These are phyloP conservation scores for Ilex aquifolium DNA, from an alignment of 257 asterid species.

Conservation along the genomic window DNA sequence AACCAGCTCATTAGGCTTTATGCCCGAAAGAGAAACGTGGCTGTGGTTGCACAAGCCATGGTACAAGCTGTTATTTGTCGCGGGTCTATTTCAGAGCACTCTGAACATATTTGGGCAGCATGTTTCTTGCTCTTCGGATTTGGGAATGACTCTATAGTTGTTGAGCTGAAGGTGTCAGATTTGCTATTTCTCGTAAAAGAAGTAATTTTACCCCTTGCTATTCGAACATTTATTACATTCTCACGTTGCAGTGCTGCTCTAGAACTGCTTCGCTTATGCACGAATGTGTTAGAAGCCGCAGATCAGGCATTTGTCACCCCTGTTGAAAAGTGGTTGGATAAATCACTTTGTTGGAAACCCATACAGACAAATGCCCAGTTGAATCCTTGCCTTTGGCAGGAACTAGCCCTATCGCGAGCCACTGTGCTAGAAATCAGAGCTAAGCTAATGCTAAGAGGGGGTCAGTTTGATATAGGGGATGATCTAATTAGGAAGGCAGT, in stretches of 20 bases:
- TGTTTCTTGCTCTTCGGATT: slow-evolving; percentile 66
- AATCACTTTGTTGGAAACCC: slow-evolving; percentile 83
- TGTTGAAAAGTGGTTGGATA: slow-evolving; percentile 80
- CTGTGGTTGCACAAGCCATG: slow-evolving; percentile 56
- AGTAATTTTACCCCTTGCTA: slow-evolving; percentile 59
- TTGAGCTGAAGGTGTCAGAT: slow-evolving; percentile 56
- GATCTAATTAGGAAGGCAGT: slow-evolving; percentile 83
- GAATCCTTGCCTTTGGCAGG: slow-evolving; percentile 93
- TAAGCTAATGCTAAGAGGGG: slow-evolving; percentile 88
- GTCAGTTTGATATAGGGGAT: slow-evolving; percentile 75
- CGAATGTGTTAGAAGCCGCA: slow-evolving; percentile 75
- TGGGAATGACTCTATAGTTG: slow-evolving; percentile 59
- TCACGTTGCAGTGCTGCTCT: slow-evolving; percentile 66
- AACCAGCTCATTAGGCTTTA: slow-evolving; percentile 47
- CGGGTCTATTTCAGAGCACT: slow-evolving; percentile 34
- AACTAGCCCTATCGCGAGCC: slow-evolving; percentile 83
- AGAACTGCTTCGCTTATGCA: slow-evolving; percentile 72
- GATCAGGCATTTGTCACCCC: slow-evolving; percentile 74
- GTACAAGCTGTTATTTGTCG: slow-evolving; percentile 54
- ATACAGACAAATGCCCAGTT: slow-evolving; percentile 76
- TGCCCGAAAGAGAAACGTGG: slow-evolving; percentile 52
- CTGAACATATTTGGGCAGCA: slow-evolving; percentile 83
- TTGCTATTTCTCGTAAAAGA: slow-evolving; percentile 61
- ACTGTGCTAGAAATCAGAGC: slow-evolving; percentile 81
- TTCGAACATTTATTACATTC: slow-evolving; percentile 53